phyloP scores from a whole-genome alignment of 2,329 filamentous ascomycete species.

The Diplocarpon mali region DNA sequence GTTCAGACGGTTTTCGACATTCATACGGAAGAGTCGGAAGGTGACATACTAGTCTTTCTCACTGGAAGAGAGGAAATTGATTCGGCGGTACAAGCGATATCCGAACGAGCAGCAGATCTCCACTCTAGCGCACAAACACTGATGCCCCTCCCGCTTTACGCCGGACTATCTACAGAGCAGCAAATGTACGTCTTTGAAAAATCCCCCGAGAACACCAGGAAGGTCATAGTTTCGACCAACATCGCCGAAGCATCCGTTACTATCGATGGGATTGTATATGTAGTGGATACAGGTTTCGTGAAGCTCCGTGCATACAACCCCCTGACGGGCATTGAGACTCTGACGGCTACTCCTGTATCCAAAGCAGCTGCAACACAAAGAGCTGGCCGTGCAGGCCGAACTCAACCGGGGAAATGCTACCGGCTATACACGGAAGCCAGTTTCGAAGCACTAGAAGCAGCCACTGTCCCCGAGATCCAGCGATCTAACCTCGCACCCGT shows the following conservation, averaged over 20 bases:
- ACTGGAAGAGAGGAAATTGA: slow-evolving; percentile 94
- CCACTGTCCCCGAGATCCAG: slow-evolving; percentile 82
- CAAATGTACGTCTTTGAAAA: slow-evolving; percentile 94
- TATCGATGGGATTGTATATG: slow-evolving; percentile 83
- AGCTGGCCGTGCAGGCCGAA: slow-evolving; percentile 81
- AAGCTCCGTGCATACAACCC: slow-evolving; percentile 84
- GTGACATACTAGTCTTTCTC: slow-evolving; percentile 84
- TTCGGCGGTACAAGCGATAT: slow-evolving; percentile 63
- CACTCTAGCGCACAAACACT: slow-evolving; percentile 48
- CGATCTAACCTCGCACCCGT: slow-evolving; percentile 82
- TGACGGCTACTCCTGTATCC: slow-evolving; percentile 73
- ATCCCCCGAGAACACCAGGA: slow-evolving; percentile 68
- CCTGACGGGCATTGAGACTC: slow-evolving; percentile 71
- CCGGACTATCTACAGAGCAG: slow-evolving; percentile 78
- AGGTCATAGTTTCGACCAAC: slow-evolving; percentile 89
- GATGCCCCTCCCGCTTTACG: slow-evolving; percentile 71
- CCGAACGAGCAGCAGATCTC: slow-evolving; percentile 57
- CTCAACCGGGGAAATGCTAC: slow-evolving; percentile 86
- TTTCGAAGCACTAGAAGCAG: slow-evolving; percentile 54
- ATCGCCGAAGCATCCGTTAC: slow-evolving; percentile 95
- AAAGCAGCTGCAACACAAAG: slow-evolving; percentile 90
- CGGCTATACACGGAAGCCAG: slow-evolving; percentile 75
- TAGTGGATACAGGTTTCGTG: slow-evolving; percentile 83
- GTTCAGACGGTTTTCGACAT: slow-evolving; percentile 81
- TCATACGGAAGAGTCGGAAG: slow-evolving; percentile 66